Percentiles rank a stretch among this genome's conserved stretches.
phyloP scores from a whole-genome alignment of 306 rosid species.

The Argentina anserina region DNA sequence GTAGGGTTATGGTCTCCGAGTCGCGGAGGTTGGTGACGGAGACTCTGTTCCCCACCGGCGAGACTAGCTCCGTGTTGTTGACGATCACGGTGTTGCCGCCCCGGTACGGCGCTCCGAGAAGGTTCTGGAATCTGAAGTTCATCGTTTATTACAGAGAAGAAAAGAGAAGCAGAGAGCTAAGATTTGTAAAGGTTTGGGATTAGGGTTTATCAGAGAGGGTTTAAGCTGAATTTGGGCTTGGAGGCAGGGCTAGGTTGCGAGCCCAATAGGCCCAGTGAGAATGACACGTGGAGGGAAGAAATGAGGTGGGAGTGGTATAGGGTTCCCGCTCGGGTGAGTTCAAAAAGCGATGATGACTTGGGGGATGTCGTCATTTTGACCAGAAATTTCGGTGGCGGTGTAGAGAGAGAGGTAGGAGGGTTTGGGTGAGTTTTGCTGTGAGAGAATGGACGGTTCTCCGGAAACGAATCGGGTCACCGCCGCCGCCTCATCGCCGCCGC shows the following conservation, averaged over 20 bases:
- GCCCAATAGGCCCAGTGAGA: neutral
- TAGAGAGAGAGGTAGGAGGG: neutral
- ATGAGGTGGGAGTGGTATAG: neutral
- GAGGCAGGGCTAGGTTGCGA: too few relatives aligned
- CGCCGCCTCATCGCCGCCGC: neutral
- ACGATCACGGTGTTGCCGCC: constrained; percentile 75
- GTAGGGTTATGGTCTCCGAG: constrained; percentile 65
- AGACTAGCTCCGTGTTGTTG: constrained; percentile 57
- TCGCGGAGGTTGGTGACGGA: constrained; percentile 76
- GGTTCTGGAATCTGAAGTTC: constrained; percentile 89
- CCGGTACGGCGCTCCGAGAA: constrained; percentile 91
- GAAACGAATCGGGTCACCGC: constrained; percentile 1
- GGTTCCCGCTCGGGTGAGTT: constrained; percentile 1
- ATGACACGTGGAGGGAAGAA: neutral
- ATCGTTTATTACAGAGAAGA: constrained; percentile 20
- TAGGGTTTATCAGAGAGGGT: neutral
- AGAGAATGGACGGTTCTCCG: neutral
- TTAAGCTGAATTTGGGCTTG: neutral
- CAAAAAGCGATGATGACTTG: neutral
- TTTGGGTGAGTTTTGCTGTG: neutral
- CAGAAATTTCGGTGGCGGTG: neutral
- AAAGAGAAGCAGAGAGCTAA: neutral
- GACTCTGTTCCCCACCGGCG: constrained; percentile 87
- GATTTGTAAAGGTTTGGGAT: neutral
- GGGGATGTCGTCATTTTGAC: neutral